Evolutionary conservation across 306 rosid genomes (phyloP).

Genomic region (Coriaria nepalensis): DNA sequence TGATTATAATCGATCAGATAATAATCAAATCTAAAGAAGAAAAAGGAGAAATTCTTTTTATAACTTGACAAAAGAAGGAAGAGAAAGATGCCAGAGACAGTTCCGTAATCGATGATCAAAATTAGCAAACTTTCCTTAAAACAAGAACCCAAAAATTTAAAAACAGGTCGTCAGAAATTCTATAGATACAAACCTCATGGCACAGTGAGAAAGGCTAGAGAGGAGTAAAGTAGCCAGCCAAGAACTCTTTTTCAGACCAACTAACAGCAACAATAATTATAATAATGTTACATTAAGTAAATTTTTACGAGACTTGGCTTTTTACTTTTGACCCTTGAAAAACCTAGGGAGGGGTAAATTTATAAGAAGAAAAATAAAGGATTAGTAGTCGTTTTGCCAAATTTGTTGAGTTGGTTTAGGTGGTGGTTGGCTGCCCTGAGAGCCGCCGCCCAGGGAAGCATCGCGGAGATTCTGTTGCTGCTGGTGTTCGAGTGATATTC

Average conservation of each 20-base stretch:
- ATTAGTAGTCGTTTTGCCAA: constrained; percentile 97
- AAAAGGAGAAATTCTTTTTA: too few relatives aligned
- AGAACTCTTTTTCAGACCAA: constrained; percentile 64
- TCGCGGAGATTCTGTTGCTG: constrained; percentile 86
- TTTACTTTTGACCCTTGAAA: constrained; percentile 41
- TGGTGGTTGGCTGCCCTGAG: constrained; percentile 49
- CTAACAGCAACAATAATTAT: constrained; percentile 7
- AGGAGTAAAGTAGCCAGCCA: constrained; percentile 33
- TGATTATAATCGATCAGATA: too few relatives aligned
- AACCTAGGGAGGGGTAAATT: constrained; percentile 15
- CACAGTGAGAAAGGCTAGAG: constrained; percentile 37
- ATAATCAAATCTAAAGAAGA: too few relatives aligned
- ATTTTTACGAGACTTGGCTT: constrained; percentile 28
- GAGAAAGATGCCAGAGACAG: too few relatives aligned
- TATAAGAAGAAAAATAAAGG: constrained; percentile 48
- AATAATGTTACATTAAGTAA: constrained; percentile 34
- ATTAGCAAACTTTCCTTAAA: too few relatives aligned
- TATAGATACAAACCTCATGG: constrained; percentile 64
- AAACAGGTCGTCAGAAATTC: too few relatives aligned
- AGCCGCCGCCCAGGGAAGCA: constrained; percentile 45
- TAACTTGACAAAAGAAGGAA: too few relatives aligned
- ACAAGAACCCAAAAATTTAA: too few relatives aligned
- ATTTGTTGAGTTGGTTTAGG: constrained; percentile 90
- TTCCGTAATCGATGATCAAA: too few relatives aligned
- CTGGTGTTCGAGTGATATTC: constrained; percentile 70